Percentiles rank a stretch among this genome's conserved stretches.
phyloP scores from a whole-genome alignment of 441 rosid genomes.

The Populus hybrid region DNA sequence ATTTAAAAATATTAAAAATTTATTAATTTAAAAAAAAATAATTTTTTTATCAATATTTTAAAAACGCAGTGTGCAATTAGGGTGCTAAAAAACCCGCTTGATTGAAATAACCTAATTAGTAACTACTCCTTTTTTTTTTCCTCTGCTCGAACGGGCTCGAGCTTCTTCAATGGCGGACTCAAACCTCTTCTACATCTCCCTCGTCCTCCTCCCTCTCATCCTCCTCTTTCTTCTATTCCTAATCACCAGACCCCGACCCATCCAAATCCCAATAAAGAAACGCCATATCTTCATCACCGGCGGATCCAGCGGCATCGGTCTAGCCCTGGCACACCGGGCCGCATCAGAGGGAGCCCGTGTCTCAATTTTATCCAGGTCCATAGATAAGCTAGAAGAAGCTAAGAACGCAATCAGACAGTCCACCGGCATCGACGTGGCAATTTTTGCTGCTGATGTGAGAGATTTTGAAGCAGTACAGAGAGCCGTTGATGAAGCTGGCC shows the following conservation, averaged over 20 bases:
- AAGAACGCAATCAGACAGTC: conserved; percentile 50
- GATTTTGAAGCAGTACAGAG: conserved; percentile 57
- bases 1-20: too few relatives aligned
- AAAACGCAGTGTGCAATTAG: too few relatives aligned
- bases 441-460: conserved; percentile 73
- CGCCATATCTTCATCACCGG: conserved; percentile 94
- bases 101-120: too few relatives aligned
- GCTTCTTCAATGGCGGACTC: conserved; percentile 22
- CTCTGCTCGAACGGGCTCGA: not conserved
- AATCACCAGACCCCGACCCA: conserved; percentile 63
- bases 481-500: conserved; percentile 61
- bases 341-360: conserved; percentile 69
- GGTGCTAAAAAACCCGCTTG: not conserved
- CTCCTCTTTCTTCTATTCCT: conserved; percentile 45
- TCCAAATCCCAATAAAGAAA: conserved; percentile 57
- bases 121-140: too few relatives aligned
- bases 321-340: conserved; percentile 64
- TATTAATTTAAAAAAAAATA: too few relatives aligned
- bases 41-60: too few relatives aligned
- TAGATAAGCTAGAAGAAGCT: conserved; percentile 63
- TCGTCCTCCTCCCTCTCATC: conserved; percentile 36
- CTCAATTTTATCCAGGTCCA: conserved; percentile 72
- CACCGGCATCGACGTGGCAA: conserved; percentile 63
- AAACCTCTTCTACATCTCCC: conserved; percentile 28
- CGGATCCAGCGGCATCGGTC: conserved; percentile 91